These are phyloP conservation scores for Evernia prunastri DNA, from an alignment of 495 filamentous ascomycete genomes.

Conservation along the genomic window DNA sequence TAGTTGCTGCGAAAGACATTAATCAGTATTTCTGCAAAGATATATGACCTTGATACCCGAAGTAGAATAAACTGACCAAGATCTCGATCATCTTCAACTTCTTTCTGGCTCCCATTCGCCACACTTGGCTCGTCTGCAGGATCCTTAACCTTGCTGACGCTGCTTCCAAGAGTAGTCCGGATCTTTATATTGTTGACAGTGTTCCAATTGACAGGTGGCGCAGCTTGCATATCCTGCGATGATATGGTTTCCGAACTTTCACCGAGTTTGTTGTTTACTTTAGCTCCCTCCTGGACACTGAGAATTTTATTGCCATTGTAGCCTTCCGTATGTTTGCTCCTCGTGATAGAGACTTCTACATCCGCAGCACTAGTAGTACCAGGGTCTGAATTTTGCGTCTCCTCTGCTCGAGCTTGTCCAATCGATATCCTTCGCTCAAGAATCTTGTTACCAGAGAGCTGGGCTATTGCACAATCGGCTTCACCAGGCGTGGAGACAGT, in stretches of 20 bases:
- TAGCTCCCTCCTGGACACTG: neutral
- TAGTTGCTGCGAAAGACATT: neutral
- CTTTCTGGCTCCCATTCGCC: neutral
- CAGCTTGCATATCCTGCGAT: neutral
- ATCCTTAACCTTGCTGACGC: neutral
- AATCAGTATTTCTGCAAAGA: neutral
- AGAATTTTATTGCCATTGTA: neutral
- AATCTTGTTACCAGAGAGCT: neutral
- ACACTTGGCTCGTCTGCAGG: neutral
- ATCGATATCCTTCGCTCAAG: neutral
- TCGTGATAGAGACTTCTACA: neutral
- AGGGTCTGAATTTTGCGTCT: neutral
- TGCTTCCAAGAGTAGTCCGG: conserved; percentile 62
- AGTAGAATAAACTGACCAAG: neutral
- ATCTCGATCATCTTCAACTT: neutral
- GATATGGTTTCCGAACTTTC: neutral
- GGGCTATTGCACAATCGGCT: neutral
- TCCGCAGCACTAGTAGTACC: neutral
- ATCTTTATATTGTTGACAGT: conserved; percentile 11
- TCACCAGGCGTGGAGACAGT: neutral
- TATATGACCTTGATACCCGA: neutral
- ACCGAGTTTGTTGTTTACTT: neutral
- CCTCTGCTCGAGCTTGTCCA: conserved; percentile 1
- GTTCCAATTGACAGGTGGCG: conserved; percentile 3
- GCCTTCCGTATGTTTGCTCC: neutral